Conservation (phyloP, 768 basidiomycete genomes). For the Boletus sp. region DNA sequence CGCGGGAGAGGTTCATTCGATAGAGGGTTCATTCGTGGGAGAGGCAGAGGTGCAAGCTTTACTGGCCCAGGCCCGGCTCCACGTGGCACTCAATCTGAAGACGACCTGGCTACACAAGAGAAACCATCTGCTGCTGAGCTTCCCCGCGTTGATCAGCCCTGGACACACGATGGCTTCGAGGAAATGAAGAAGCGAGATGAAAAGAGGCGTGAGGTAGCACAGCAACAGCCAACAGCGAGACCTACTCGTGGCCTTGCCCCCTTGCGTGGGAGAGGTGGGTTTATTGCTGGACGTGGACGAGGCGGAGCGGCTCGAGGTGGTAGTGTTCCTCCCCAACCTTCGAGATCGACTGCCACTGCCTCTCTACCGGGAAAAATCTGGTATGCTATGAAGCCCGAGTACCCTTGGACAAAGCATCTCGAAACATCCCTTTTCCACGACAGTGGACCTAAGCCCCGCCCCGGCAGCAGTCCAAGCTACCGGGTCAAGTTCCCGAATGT, state of each 20-base stretch:
- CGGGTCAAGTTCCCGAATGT: slow-evolving; percentile 64
- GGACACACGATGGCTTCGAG: slow-evolving; percentile 88
- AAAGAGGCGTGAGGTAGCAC: slow-evolving; percentile 34
- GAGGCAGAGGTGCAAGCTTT: slow-evolving; percentile 51
- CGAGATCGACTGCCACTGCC: slow-evolving; percentile 27
- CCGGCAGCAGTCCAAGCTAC: slow-evolving; percentile 49
- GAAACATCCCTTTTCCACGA: slow-evolving; percentile 73
- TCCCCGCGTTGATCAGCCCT: slow-evolving; percentile 64
- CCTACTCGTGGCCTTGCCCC: slow-evolving; percentile 34
- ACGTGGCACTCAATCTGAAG: slow-evolving; percentile 19
- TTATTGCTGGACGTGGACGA: slow-evolving; percentile 41
- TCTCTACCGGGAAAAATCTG: slow-evolving; percentile 49
- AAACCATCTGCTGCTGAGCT: slow-evolving; percentile 30
- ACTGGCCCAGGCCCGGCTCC: slow-evolving; percentile 16
- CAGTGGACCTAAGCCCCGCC: slow-evolving; percentile 52
- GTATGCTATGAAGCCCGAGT: slow-evolving; percentile 75
- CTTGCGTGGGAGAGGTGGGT: slow-evolving; percentile 47
- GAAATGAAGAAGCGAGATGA: slow-evolving; percentile 81
- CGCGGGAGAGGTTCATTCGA: slow-evolving; percentile 51
- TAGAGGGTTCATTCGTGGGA: slow-evolving; percentile 48
- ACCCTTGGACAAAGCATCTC: slow-evolving; percentile 80
- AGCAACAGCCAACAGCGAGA: slow-evolving; percentile 32
- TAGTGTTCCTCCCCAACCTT: slow-evolving; percentile 32
- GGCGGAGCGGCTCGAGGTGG: slow-evolving; percentile 47
- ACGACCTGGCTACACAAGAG: slow-evolving; percentile 15